Conservation (phyloP, 1,284 basidiomycete genomes). For the Retiboletus flavoniger region DNA sequence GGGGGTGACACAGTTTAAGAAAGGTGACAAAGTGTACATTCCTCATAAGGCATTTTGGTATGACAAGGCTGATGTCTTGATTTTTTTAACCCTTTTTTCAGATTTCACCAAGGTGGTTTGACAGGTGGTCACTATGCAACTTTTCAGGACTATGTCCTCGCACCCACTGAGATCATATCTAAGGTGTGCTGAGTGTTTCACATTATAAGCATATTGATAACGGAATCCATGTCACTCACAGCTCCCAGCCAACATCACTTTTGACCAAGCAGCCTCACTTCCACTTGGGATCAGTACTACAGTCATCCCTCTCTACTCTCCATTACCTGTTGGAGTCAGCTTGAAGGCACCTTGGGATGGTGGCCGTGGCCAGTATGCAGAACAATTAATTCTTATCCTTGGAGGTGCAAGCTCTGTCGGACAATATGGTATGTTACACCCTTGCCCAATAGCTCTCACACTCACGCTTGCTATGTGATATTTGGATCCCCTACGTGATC, state of each 20-base stretch:
- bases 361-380: slow-evolving; percentile 20
- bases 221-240: neutral
- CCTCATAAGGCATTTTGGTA: neutral
- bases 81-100: slow-evolving; percentile 12
- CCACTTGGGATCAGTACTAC: slow-evolving; percentile 13
- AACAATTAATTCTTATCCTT: slow-evolving; percentile 35
- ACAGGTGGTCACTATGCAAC: slow-evolving; percentile 18
- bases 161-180: slow-evolving; percentile 28
- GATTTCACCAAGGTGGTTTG: slow-evolving; percentile 27
- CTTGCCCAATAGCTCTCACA: neutral
- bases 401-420: slow-evolving; percentile 40
- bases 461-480: neutral
- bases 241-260: slow-evolving; percentile 24
- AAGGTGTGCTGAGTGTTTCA: slow-evolving; percentile 22
- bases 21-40: slow-evolving; percentile 50
- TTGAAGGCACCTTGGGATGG: slow-evolving; percentile 28
- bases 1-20: slow-evolving; percentile 40
- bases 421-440: slow-evolving; percentile 30
- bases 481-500: neutral
- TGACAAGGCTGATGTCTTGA: neutral
- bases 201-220: neutral
- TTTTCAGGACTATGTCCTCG: slow-evolving; percentile 37
- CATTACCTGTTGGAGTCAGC: slow-evolving; percentile 19
- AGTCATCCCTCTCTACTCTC: slow-evolving; percentile 22
- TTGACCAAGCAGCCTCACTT: slow-evolving; percentile 29